Base-by-base conservation (phyloP, 352 stramenopile genomes). In the Phytophthora macrochlamydospora region DNA sequence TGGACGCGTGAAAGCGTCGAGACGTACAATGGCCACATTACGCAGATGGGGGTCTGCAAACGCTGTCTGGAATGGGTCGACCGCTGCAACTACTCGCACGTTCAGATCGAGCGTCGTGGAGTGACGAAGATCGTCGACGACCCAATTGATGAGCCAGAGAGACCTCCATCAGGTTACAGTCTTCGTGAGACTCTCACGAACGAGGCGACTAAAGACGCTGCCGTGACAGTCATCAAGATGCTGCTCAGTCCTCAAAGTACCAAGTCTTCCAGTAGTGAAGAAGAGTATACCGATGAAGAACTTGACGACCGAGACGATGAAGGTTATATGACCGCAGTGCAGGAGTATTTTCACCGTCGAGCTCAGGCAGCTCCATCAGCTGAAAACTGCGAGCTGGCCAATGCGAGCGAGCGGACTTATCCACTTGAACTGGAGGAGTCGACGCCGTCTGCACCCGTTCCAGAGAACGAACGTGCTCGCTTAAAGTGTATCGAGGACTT, bases 1-100 rank as follows among this genome's bases (percentile, higher is more conserved):
- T 81, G 67, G 65, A 66, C 67, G 8, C 62, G 59, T 8, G 62
- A 87, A 33, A 75, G 60, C 24, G 67, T 87, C 5, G 78, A 87
- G 50, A 82, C 73, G 2, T 71, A 59, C 54, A 81, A 71, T 31
- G 73, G 75, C 2, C 58, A 79, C 11, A 37, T 69, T n/a, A 38
- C 56, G n/a, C 40, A 46, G 3, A 73, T 84, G 46, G 58, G 63
- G 2, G 63, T 84, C 18, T 87, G 78, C 49, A 71, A 44, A 32
- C 78, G 75, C 40, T 87, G 78, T 24, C 59, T 82, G 5, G 78
- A 87, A 32, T 78, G 70, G 51, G 69, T 82, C 2, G 71, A 82
- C 43, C 56, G 69, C 9, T 83, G 78, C 33, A 64, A 83, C 31
- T 84, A 79, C 44, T 69, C 69, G 12, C 48, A 71, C 51, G 56